phyloP scores from a whole-genome alignment of 768 basidiomycete species.

The Piloderma croceum region DNA sequence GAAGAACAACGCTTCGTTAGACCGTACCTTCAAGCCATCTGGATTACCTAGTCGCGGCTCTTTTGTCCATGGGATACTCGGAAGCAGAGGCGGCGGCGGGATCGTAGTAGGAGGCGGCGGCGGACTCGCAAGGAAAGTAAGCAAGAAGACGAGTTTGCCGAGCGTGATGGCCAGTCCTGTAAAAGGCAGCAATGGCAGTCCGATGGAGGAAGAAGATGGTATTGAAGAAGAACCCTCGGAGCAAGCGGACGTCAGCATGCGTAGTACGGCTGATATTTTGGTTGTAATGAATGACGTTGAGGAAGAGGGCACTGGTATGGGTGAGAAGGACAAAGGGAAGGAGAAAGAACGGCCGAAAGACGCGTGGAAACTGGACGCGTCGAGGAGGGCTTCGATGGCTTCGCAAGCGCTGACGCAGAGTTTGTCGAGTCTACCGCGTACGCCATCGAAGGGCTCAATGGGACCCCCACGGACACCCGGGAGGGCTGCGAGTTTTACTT shows the following conservation, averaged over 20 bases:
- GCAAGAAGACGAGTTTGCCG: constrained; percentile 40
- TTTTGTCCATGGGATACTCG: neutral
- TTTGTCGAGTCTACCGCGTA: constrained; percentile 43
- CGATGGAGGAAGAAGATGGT: neutral
- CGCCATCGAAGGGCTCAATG: constrained; percentile 32
- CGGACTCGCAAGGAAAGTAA: constrained; percentile 25
- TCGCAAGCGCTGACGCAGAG: constrained; percentile 61
- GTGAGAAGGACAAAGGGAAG: constrained; percentile 11
- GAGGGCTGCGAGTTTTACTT: constrained; percentile 38
- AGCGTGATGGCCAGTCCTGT: constrained; percentile 42
- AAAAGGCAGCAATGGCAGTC: constrained; percentile 26
- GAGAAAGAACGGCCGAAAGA: constrained; percentile 22
- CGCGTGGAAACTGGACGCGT: constrained; percentile 33
- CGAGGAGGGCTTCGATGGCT: constrained; percentile 52
- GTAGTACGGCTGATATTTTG: neutral
- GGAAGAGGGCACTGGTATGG: constrained; percentile 9
- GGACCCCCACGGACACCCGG: constrained; percentile 46
- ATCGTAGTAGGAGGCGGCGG: neutral
- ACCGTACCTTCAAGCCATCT: too few species aligned
- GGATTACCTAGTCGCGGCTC: neutral
- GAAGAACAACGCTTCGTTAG: neutral
- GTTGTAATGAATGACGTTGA: constrained; percentile 4
- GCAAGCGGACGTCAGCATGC: neutral
- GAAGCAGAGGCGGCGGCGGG: neutral
- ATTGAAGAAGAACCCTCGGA: constrained; percentile 1